Evolutionary conservation across 306 rosid genomes (phyloP), one percentile per base, ranked within the genome.

Genomic region (Lotus japonicus): DNA sequence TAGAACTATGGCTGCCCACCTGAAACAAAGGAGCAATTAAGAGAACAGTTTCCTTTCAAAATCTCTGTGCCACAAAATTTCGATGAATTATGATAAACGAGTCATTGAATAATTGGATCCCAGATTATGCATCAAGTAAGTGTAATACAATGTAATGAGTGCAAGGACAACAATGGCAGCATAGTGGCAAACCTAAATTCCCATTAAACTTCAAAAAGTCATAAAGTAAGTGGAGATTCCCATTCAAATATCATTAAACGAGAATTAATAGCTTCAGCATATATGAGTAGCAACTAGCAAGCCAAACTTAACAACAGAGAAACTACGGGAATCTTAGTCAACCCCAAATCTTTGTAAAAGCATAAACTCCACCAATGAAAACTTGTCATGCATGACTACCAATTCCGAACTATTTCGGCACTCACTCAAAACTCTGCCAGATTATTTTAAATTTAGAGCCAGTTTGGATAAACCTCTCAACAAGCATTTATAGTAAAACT

Each of bases 1-100:
- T 43, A 88, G 35, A 49, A 61, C 95, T 64, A 94, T 90, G 68
- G 89, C 56, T 41, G 86, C 90, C 97, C 97, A 90, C 99, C 99
- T 94, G 85, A 77, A 80, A 75, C 35, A 72, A 75, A 35, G 31
- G 66, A 68, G 48, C 7, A 36, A 71, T 49, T 33, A 11, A 31
- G 45, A 41, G 52, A 55, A 33, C 18, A 17, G 53, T 46, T 45
- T 61, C 52, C 68, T 49, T 64, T 43, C 11, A 73, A 64, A 75
- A 57, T 16, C 39, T 17, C 56, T 16, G 21, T 48, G 58, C 67
- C 42, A 42, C 44, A 76, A 76, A 42, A 76, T 80, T 52, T 42
- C 31, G 8, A 38, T 18, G 5, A 33, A 59, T 38, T 45, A 50
- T 55, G 21, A 49, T 60, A 18, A 50, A 39, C 31, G 39, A 45